These are phyloP conservation scores for Gossypium anomalum DNA, from an alignment of 345 rosid species.

Conservation along the genomic window DNA sequence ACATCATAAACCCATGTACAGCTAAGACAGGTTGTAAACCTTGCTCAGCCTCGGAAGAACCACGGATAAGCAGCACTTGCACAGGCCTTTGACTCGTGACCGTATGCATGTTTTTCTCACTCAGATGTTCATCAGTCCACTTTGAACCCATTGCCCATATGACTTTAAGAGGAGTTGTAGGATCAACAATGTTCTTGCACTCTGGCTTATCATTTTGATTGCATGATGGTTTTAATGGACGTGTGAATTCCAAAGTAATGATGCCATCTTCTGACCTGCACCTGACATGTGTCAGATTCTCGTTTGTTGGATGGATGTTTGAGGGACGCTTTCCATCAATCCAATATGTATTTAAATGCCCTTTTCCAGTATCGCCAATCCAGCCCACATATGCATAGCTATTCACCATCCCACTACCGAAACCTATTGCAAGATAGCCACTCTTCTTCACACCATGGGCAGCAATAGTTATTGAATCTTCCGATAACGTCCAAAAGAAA, in stretches of 20 bases:
- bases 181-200: constrained; percentile 80
- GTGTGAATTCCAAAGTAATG: constrained; percentile 85
- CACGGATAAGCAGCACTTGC: constrained; percentile 64
- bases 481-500: constrained; percentile 77
- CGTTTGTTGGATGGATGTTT: constrained; percentile 61
- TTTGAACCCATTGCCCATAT: constrained; percentile 95
- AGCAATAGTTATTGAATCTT: constrained; percentile 74
- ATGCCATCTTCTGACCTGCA: constrained; percentile 90
- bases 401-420: constrained; percentile 74
- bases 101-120: constrained; percentile 90
- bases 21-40: constrained; percentile 86
- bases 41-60: constrained; percentile 92
- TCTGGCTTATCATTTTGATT: constrained; percentile 42
- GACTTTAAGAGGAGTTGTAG: constrained; percentile 87
- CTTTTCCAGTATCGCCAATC: constrained; percentile 68
- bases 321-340: constrained; percentile 76
- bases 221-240: constrained; percentile 68
- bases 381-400: constrained; percentile 91
- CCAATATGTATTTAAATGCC: constrained; percentile 83
- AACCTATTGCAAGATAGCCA: constrained; percentile 83
- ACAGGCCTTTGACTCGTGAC: constrained; percentile 87
- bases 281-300: constrained; percentile 75
- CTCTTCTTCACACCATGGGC: constrained; percentile 95
- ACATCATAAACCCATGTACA: constrained; percentile 99
- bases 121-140: constrained; percentile 68